Conservation (phyloP, 306 rosid species). For the Lathyrus oleraceus region DNA sequence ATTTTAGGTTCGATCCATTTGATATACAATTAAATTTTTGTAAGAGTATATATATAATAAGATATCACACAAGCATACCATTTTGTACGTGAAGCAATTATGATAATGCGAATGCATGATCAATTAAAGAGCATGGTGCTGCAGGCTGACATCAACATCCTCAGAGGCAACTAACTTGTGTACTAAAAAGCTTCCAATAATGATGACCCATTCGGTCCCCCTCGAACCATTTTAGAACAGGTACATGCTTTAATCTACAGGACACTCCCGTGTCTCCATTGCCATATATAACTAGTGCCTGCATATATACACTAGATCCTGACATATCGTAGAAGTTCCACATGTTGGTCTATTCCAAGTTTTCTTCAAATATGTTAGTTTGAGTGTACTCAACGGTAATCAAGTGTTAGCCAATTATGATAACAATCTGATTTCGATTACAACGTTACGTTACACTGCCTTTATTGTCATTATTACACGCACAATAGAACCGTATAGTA, state of each 20-base stretch:
- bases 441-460: no score
- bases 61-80: no score
- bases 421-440: no score
- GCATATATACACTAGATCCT: background rate
- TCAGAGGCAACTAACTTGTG: conserved; percentile 30
- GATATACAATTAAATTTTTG: no score
- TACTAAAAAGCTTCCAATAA: conserved; percentile 10
- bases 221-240: conserved; percentile 10
- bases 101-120: no score
- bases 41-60: no score
- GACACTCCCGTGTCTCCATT: conserved; percentile 1
- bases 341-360: background rate
- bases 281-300: conserved; percentile 7
- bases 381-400: background rate
- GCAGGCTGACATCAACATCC: conserved; percentile 6
- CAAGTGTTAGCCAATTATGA: no score
- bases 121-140: background rate
- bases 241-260: background rate
- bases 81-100: no score
- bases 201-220: background rate
- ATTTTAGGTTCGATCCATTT: no score
- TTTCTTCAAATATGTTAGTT: background rate
- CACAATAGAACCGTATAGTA: no score
- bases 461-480: no score
- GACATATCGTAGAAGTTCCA: background rate